These are phyloP conservation scores for Trypanosoma caninum DNA, from an alignment of 208 protist species.

Conservation along the genomic window DNA sequence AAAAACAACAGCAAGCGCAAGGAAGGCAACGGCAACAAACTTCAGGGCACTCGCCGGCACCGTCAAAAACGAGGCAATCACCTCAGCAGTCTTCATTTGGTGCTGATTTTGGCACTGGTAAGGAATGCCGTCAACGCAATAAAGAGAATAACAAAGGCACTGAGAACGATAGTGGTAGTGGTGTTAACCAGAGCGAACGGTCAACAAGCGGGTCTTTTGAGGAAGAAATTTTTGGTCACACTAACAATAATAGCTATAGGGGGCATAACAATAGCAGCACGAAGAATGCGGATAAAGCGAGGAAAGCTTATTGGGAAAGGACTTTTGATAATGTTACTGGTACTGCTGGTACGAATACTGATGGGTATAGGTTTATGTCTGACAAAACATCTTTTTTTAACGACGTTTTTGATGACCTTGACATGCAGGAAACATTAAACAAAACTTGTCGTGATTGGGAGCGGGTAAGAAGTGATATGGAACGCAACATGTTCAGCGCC, in stretches of 20 bases:
- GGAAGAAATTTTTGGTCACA: background rate
- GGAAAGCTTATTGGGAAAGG: too few relatives aligned
- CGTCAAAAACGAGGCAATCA: background rate
- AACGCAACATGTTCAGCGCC: slow-evolving; percentile 9
- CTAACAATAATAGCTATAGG: too few relatives aligned
- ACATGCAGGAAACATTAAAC: slow-evolving; percentile 1
- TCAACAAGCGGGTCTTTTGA: background rate
- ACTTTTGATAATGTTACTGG: too few relatives aligned
- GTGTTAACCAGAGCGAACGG: slow-evolving; percentile 1
- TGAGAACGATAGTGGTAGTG: slow-evolving; percentile 5
- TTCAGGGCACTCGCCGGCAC: too few relatives aligned
- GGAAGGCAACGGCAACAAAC: too few relatives aligned
- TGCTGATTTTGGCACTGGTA: background rate
- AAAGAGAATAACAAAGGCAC: background rate
- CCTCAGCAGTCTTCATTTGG: slow-evolving; percentile 1
- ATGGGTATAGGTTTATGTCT: too few relatives aligned
- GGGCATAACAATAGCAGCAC: too few relatives aligned
- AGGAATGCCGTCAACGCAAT: background rate
- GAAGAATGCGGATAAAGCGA: too few relatives aligned
- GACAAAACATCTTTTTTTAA: background rate
- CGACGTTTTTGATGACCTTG: slow-evolving; percentile 13
- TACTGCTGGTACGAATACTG: too few relatives aligned
- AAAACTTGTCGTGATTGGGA: slow-evolving; percentile 27
- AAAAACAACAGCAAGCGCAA: slow-evolving; percentile 4
- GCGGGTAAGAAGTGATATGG: slow-evolving; percentile 24